phyloP scores from a whole-genome alignment of 192 early-diverging fungal genomes.

The Podila epigama region DNA sequence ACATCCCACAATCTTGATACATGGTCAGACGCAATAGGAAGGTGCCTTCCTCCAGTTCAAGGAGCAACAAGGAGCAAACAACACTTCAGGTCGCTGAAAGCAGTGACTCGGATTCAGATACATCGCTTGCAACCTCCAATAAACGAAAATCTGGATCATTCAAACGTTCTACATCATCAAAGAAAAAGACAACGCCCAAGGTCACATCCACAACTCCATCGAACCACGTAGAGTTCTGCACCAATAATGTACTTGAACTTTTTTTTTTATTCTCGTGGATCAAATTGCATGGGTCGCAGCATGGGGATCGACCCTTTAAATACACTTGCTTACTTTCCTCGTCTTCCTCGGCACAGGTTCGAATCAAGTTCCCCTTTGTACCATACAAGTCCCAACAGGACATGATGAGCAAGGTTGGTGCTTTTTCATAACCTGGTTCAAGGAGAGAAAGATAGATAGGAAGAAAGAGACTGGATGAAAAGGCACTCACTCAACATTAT shows the following conservation, averaged over 20 bases:
- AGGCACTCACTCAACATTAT: not conserved
- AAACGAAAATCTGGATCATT: not conserved
- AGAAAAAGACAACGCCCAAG: no score
- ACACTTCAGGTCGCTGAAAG: not conserved
- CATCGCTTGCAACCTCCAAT: not conserved
- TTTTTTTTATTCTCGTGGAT: not conserved
- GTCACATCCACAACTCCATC: no score
- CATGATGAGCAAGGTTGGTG: constrained; percentile 70
- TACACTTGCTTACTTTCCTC: not conserved
- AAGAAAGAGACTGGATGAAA: not conserved
- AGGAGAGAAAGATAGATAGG: constrained; percentile 17
- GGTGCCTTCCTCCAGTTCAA: not conserved
- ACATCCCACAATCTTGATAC: no score
- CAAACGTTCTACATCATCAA: not conserved
- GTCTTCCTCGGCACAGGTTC: constrained; percentile 7
- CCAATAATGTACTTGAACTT: no score
- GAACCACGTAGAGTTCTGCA: no score
- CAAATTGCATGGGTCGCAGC: not conserved
- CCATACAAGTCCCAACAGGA: constrained; percentile 72
- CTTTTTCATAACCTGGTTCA: not conserved
- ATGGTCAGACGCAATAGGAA: not conserved
- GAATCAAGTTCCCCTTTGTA: constrained; percentile 69
- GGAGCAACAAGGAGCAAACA: not conserved
- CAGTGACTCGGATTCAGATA: not conserved
- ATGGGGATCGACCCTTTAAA: no score